Percentiles rank a stretch among this genome's conserved stretches.
Conservation (phyloP, 371 early-diverging fungal genomes). For the Syncephalastrum sp. region DNA sequence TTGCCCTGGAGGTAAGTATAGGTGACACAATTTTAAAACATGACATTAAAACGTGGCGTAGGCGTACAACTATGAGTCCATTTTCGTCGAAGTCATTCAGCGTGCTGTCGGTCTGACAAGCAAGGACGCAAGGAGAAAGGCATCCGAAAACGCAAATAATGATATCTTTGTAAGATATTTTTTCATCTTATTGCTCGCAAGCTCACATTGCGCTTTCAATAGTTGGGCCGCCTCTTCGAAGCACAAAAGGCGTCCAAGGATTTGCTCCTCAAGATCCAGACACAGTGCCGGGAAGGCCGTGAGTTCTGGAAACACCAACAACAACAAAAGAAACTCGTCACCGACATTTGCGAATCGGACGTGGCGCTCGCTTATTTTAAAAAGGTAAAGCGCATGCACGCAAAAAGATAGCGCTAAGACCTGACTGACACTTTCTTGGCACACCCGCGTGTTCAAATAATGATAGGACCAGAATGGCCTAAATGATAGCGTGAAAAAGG, state of each 20-base stretch:
- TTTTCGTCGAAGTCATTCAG: constrained; percentile 37
- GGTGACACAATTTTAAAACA: not conserved
- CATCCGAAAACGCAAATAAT: constrained; percentile 23
- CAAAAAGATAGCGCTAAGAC: not conserved
- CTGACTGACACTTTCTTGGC: not conserved
- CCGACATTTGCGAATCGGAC: constrained; percentile 21
- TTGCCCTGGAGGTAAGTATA: constrained; percentile 29
- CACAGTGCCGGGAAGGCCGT: constrained; percentile 21
- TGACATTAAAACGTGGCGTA: constrained; percentile 1
- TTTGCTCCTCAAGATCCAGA: constrained; percentile 25
- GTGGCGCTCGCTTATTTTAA: constrained; percentile 16
- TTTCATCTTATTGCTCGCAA: not conserved
- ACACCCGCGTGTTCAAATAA: not conserved
- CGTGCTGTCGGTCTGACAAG: constrained; percentile 36
- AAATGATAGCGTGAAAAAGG: constrained; percentile 25
- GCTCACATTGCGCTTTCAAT: constrained; percentile 2
- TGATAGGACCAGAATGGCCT: constrained; percentile 23
- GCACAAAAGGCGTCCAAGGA: constrained; percentile 24
- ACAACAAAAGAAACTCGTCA: constrained; percentile 30
- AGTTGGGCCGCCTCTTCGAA: constrained; percentile 7
- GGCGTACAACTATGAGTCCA: constrained; percentile 39
- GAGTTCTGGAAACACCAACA: constrained; percentile 33
- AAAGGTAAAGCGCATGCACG: constrained; percentile 12
- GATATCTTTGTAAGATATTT: constrained; percentile 28
- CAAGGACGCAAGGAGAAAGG: constrained; percentile 43